Evolutionary conservation across 2,329 filamentous ascomycete genomes (phyloP).

Genomic region (Chalaropsis thielavioides): DNA sequence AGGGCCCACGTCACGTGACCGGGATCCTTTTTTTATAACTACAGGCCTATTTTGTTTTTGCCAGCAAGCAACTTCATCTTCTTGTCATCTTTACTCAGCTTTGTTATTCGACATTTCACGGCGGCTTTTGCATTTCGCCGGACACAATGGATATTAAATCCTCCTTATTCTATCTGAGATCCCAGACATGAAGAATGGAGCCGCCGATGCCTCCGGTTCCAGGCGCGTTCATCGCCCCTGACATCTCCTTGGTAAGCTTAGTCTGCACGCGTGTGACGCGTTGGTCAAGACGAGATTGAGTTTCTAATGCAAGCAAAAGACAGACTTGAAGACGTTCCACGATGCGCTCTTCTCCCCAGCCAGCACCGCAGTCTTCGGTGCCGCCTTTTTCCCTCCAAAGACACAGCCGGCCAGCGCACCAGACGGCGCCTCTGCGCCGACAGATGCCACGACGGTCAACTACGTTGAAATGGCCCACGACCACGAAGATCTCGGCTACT

Average conservation of each 20-base stretch:
- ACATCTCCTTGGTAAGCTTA: not conserved
- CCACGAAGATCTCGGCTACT: slow-evolving; percentile 57
- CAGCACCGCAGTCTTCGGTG: not conserved
- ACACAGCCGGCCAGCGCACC: not conserved
- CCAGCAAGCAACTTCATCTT: not conserved
- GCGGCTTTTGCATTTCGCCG: not conserved
- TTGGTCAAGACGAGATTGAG: too few relatives aligned
- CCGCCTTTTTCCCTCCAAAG: slow-evolving; percentile 6
- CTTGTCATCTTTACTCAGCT: not conserved
- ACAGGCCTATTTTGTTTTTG: not conserved
- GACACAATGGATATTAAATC: not conserved
- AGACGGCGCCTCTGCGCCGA: not conserved
- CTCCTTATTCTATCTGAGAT: not conserved
- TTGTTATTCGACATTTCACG: not conserved
- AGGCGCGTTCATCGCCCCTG: not conserved
- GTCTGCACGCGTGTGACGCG: not conserved
- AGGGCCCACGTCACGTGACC: not conserved
- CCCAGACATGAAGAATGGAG: slow-evolving; percentile 4
- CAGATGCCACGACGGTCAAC: not conserved
- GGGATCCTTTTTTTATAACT: not conserved
- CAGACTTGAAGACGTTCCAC: slow-evolving; percentile 11
- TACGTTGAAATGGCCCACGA: not conserved
- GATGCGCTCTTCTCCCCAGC: slow-evolving; percentile 5
- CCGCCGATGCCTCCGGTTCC: not conserved
- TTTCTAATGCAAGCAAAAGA: not conserved